Evolutionary conservation across 2,329 filamentous ascomycete genomes (phyloP).

Genomic region (Fusarium phyllophilum): DNA sequence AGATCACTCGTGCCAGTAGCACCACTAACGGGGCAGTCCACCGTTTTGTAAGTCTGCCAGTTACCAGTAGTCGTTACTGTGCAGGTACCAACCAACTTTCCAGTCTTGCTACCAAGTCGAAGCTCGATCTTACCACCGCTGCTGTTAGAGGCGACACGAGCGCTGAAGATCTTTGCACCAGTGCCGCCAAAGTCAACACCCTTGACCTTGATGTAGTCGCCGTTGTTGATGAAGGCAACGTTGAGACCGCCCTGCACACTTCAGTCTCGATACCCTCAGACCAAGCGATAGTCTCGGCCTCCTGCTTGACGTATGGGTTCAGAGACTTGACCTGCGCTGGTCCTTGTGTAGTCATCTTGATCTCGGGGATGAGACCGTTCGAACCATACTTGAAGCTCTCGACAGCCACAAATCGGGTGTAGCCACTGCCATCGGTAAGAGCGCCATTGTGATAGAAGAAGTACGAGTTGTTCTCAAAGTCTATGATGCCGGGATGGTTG

Average conservation of each 20-base stretch:
- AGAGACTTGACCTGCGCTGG: neutral
- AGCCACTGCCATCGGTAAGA: neutral
- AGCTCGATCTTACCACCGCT: constrained; percentile 5
- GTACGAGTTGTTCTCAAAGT: constrained; percentile 4
- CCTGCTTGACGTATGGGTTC: neutral
- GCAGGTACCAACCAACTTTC: constrained; percentile 3
- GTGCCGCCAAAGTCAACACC: neutral
- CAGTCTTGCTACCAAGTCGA: neutral
- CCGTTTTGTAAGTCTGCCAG: neutral
- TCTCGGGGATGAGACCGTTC: neutral
- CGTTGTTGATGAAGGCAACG: neutral
- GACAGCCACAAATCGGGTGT: neutral
- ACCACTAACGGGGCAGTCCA: neutral
- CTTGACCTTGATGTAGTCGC: constrained; percentile 17
- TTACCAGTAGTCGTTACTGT: neutral
- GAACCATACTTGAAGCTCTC: constrained; percentile 12
- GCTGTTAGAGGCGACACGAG: neutral
- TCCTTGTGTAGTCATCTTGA: neutral
- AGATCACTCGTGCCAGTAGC: neutral
- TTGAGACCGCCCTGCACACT: neutral
- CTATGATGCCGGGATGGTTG: constrained; percentile 4
- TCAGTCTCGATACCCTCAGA: constrained; percentile 9
- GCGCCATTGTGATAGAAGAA: constrained; percentile 18
- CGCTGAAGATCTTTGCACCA: neutral
- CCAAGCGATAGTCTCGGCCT: constrained; percentile 12